Conservation (phyloP, 352 stramenopile genomes). For the Phytophthora multivora region DNA sequence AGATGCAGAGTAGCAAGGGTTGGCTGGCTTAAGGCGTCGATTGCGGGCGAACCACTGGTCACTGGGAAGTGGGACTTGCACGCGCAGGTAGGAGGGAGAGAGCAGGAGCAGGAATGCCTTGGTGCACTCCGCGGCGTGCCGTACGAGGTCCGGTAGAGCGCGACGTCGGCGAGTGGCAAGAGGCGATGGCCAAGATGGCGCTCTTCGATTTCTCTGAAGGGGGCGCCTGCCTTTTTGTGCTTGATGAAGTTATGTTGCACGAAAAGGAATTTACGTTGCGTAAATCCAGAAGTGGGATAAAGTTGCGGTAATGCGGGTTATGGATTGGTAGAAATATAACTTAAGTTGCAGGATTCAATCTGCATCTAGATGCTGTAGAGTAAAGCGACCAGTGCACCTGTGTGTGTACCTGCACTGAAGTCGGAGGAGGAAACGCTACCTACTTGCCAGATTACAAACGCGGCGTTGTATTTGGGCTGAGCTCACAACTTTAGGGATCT, state of each 20-base stretch:
- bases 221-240: not conserved
- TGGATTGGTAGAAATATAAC: not conserved
- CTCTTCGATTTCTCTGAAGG: slow-evolving; percentile 9
- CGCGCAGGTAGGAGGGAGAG: slow-evolving; percentile 3
- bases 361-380: slow-evolving; percentile 1
- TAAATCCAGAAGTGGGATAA: not conserved
- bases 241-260: slow-evolving; percentile 2
- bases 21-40: slow-evolving; percentile 5
- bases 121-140: not conserved
- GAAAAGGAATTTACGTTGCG: slow-evolving; percentile 3
- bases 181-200: slow-evolving; percentile 13
- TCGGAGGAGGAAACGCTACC: not conserved
- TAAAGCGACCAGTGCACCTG: not conserved
- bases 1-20: not conserved
- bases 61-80: not conserved
- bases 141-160: not conserved
- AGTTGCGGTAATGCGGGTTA: not conserved
- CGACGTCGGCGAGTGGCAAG: slow-evolving; percentile 2
- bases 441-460: not conserved
- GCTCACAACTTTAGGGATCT: no score
- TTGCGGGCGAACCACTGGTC: slow-evolving; percentile 7
- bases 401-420: not conserved
- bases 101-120: not conserved
- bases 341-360: not conserved
- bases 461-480: no score